phyloP scores from a whole-genome alignment of 768 basidiomycete species.

The Mrakia hoshinonis region DNA sequence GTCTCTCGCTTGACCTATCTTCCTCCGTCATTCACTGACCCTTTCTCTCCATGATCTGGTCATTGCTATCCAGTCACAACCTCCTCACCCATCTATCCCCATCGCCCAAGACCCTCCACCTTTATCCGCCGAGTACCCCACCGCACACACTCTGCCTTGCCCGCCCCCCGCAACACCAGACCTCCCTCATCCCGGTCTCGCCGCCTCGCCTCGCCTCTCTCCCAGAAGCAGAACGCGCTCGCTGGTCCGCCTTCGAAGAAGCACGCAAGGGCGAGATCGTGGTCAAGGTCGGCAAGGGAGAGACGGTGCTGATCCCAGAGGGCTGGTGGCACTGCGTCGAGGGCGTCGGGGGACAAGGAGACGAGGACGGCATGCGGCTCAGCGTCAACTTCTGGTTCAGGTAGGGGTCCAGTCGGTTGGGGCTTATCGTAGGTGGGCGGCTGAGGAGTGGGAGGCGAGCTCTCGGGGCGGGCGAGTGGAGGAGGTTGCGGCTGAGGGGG shows the following conservation, averaged over 20 bases:
- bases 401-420: not conserved
- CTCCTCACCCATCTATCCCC: slow-evolving; percentile 6
- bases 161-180: slow-evolving; percentile 24
- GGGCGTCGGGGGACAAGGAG: slow-evolving; percentile 6
- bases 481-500: no score
- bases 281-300: slow-evolving; percentile 7
- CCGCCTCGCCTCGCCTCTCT: not conserved
- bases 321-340: slow-evolving; percentile 27
- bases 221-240: no score
- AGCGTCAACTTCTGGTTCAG: slow-evolving; percentile 23
- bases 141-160: slow-evolving; percentile 12
- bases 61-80: slow-evolving; percentile 5
- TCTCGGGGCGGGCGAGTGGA: no score
- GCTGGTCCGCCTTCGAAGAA: not conserved
- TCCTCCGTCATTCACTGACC: not conserved
- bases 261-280: not conserved
- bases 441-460: no score
- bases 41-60: not conserved
- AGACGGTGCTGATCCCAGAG: slow-evolving; percentile 13
- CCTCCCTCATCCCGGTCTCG: slow-evolving; percentile 19
- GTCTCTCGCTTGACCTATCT: not conserved
- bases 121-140: slow-evolving; percentile 14
- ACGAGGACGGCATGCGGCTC: not conserved
- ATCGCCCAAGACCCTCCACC: slow-evolving; percentile 7
- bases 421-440: no score